Evolutionary conservation across 2,329 filamentous ascomycete genomes (phyloP), one percentile per base, ranked within the genome.

Genomic region (Diaporthe caulivora): DNA sequence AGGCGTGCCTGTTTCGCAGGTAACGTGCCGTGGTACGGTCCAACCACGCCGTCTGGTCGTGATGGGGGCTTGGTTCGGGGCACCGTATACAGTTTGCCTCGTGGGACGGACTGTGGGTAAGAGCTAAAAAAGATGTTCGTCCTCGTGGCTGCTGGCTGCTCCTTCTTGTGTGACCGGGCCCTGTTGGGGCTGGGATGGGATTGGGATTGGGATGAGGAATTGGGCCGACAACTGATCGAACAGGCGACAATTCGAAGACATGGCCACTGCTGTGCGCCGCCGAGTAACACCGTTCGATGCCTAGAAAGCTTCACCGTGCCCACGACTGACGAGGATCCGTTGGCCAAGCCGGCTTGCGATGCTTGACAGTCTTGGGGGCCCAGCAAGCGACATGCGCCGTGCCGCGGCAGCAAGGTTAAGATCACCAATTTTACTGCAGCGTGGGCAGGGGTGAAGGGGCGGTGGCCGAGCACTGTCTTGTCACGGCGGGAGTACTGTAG

Each of bases 271-370:
- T 53, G 53, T 44, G 42, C 21, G 53, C 67, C 53, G n/a, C 53
- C 53, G 26, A 57, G 26, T 10, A 58, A 17, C n/a, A 64, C 34
- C 53, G 70, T 72, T 65, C 51, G 62, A 65, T 51, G 62, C 62
- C 62, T n/a, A 72, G 70, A 72, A 72, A 54, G 70, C 62, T 72
- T 44, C 40, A 64, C 37, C 37, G 49, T 40, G 26, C 49, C 37
- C 62, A 69, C 65, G 34, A 49, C 65, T 54, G 49, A 55, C 31
- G 34, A 18, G 24, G 24, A 69, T 34, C 26, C 51, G 51, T 37
- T 34, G 62, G 62, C 62, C 65, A 69, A 69, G 60, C 51, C 44
- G 53, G 62, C 62, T 37, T 21, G 62, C 62, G 21, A 51, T 51
- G 62, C 62, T 65, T 65, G 62, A 65, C 62, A 65, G 42, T n/a